A percentile compares a stretch with the other conserved stretches of the same genome.
Conservation (phyloP, 441 rosid species). For the Arabidopsis lyrata region DNA sequence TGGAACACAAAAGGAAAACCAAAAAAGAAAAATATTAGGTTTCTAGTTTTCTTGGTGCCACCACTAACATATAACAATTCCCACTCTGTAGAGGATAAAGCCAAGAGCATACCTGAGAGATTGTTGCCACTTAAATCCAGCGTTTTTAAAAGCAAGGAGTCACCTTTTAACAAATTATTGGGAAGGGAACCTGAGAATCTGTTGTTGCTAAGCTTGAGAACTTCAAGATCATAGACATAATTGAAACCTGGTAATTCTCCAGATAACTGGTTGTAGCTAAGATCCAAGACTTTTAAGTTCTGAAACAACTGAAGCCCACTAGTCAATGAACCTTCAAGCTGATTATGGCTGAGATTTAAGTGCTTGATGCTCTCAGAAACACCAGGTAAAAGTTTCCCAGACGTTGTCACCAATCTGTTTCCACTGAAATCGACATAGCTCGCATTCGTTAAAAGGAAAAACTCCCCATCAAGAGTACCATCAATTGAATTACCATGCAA, state of each 20-base stretch:
- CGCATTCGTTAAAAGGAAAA: constrained; percentile 83
- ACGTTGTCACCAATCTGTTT: constrained; percentile 70
- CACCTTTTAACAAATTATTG: constrained; percentile 85
- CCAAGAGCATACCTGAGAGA: constrained; percentile 74
- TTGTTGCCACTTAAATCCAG: constrained; percentile 93
- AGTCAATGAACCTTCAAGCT: constrained; percentile 81
- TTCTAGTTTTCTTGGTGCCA: constrained; percentile 3
- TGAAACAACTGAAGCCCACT: constrained; percentile 72
- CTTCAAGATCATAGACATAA: constrained; percentile 90
- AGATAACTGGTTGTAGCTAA: constrained; percentile 86
- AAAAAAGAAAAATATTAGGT: background rate
- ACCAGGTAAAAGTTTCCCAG: constrained; percentile 76
- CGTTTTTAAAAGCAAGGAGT: constrained; percentile 76
- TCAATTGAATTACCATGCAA: constrained; percentile 80
- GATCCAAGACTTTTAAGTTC: constrained; percentile 80
- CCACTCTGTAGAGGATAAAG: constrained; percentile 20
- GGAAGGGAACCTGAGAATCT: constrained; percentile 86
- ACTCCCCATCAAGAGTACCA: constrained; percentile 78
- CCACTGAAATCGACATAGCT: constrained; percentile 83
- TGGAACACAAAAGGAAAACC: constrained; percentile 51
- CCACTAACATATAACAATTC: constrained; percentile 1
- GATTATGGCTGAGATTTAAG: constrained; percentile 88
- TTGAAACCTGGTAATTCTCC: constrained; percentile 95
- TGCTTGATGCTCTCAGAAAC: constrained; percentile 81
- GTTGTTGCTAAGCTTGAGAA: constrained; percentile 89